Evolutionary conservation across 2,329 filamentous ascomycete genomes (phyloP).

Genomic region (Sclerotinia sclerotiorum): DNA sequence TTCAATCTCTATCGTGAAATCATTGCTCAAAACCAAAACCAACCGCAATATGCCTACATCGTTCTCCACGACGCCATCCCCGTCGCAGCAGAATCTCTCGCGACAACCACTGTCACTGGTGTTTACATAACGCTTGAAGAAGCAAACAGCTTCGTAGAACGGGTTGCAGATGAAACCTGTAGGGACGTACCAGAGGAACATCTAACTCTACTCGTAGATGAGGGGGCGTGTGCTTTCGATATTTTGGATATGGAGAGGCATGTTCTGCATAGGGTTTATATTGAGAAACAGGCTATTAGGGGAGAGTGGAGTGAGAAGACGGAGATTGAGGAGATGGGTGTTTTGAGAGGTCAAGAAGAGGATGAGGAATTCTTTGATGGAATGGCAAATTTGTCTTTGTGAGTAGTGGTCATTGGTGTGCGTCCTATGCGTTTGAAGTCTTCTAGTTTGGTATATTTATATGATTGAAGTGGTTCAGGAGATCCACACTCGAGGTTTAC

Average conservation of each 20-base stretch:
- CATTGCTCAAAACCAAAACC: not conserved
- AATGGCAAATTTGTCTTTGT: constrained; percentile 7
- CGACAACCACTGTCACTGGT: not conserved
- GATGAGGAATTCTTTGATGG: not conserved
- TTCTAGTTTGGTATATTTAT: not conserved
- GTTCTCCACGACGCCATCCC: not conserved
- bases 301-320: constrained; percentile 7
- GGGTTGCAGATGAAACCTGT: constrained; percentile 5
- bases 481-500: not conserved
- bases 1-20: too few relatives aligned
- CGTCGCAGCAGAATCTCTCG: constrained; percentile 2
- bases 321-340: not conserved
- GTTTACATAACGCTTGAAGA: constrained; percentile 5
- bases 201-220: not conserved
- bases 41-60: not conserved
- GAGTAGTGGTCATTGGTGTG: not conserved
- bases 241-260: constrained; percentile 7
- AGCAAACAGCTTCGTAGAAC: constrained; percentile 7
- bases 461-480: not conserved
- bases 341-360: not conserved
- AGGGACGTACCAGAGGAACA: not conserved
- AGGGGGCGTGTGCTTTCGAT: constrained; percentile 8
- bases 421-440: too few relatives aligned
- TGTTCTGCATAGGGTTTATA: not conserved
- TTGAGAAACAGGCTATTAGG: not conserved